Base-by-base conservation (phyloP, 768 basidiomycete genomes). In the Suillus bovinus region DNA sequence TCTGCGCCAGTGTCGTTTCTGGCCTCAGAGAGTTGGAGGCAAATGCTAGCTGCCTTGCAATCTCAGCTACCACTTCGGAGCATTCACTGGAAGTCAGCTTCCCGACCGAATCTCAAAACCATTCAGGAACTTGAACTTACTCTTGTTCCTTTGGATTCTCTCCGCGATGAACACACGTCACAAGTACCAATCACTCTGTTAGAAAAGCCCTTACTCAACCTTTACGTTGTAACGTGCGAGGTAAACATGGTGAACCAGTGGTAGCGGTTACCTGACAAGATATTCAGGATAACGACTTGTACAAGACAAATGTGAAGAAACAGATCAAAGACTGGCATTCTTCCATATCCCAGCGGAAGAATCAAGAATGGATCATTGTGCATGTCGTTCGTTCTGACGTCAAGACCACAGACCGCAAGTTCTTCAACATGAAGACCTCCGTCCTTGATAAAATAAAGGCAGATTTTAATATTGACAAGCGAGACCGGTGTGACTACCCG, bases 311-410 rank as follows among this genome's bases (percentile, higher is more conserved):
- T 0, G 82, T 91, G 22, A 90, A 88, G 71, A 91, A 88, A 65
- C 93, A 96, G 72, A 90, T 99, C 66, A 91, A 92, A 68, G 94
- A 98, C 63, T 99, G 97, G 97, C 89, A 93, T 62, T 79, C 80
- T 3, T 72, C 81, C 2, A 78, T 94, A 41, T 75, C 80, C 29
- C 76, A 85, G 50, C 81, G 88, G 66, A 94, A 88, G 76, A 87
- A 91, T 69, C 93, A 95, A 72, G 96, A 97, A 76, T 97, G 96
- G 91, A 78, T 98, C 60, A 90, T 99, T 63, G 80, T 96, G 8
- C 90, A 97, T 67, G 84, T 98, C 54, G 85, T 93, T 52, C 83
- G 87, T 47, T 87, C 90, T 16, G 90, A 93, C 70, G 75, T 82
- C 20, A 84, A 85, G 68, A 77, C 81, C 13, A 77, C 79, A 16